Evolutionary conservation across 202 grass and related monocot genomes (phyloP).

Genomic region (Setaria viridis): DNA sequence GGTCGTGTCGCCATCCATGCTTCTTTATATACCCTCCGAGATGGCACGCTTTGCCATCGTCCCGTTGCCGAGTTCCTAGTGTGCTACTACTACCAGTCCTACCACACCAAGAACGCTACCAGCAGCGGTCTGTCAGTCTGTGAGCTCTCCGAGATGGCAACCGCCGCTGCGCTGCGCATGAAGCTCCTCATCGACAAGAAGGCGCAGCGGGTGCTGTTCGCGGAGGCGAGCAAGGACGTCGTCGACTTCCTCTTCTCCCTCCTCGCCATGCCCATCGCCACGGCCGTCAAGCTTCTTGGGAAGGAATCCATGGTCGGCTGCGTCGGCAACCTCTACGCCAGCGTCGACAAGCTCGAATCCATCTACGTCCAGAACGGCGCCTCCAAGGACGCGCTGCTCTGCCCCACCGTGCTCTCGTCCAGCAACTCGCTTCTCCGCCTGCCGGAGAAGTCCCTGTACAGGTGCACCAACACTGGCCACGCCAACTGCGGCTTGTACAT

Average conservation of each 20-base stretch:
- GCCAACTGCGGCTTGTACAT: background rate
- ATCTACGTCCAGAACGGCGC: conserved; percentile 6
- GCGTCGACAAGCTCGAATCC: conserved; percentile 39
- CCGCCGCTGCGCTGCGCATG: conserved; percentile 29
- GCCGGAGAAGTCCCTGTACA: background rate
- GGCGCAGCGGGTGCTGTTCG: conserved; percentile 42
- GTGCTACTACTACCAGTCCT: too few relatives aligned
- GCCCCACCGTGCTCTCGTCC: background rate
- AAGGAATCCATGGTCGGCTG: conserved; percentile 19
- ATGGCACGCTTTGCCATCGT: too few relatives aligned
- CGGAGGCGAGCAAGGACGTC: conserved; percentile 42
- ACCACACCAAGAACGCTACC: too few relatives aligned
- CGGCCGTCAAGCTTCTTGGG: conserved; percentile 21
- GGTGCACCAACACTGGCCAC: background rate
- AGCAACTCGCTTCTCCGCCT: background rate
- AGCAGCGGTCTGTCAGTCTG: too few relatives aligned
- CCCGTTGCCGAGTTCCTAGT: too few relatives aligned
- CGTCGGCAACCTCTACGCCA: conserved; percentile 47
- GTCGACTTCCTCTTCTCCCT: conserved; percentile 58
- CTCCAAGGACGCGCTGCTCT: conserved; percentile 19
- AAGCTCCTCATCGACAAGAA: conserved; percentile 43
- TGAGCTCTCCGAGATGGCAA: too few relatives aligned
- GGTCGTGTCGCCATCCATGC: too few relatives aligned
- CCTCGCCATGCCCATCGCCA: conserved; percentile 33
- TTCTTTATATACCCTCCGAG: too few relatives aligned